Base-by-base conservation (phyloP, 768 basidiomycete genomes). In the Atractiella rhizophila region DNA sequence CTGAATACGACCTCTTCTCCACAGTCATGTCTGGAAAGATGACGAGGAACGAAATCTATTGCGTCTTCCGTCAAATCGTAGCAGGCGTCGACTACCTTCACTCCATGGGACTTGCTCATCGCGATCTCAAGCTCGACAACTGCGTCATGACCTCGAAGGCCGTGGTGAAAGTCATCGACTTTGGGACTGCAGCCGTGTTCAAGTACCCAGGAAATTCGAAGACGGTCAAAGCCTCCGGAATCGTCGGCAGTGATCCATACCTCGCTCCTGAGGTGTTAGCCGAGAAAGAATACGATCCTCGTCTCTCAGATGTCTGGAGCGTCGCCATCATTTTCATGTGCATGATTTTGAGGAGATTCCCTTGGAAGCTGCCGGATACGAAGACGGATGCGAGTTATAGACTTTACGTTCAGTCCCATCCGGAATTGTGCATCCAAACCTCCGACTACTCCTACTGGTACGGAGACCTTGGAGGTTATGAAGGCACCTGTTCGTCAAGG, bases 11-110 rank as follows among this genome's bases (percentile, higher is more conserved):
- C 62, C 73, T 98, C 42, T 98, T 98, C 64, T 81, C 78, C 45
- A 86, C 94, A 55, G 91, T 98, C 67, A 98, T 98, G 91, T 85
- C 86, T 13, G 80, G 82, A 48, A 91, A 83, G 63, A 98, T 98
- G 91, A 71, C 74, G 45, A 76, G 91, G 19, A 85, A 86, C 38
- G 88, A 98, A 61, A 85, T 94, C 40, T 96, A 91, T 64, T 98
- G 91, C 58, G 83, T 96, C 48, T 96, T 96, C 63, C 79, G 85
- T 45, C 91, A 98, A 61, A 94, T 98, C 51, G 81, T 86, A 60
- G 78, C 82, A 52, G 91, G 91, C 42, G 88, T 98, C 47, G 79
- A 88, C 59, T 96, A 98, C 58, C 73, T 98, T 36, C 91, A 98
- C 61, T 76, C 80, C 49, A 74, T 96, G 65, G 91, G 91, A 21